Evolutionary conservation across 192 early-diverging fungal species (phyloP).

Genomic region (Rhizophlyctis rosea): DNA sequence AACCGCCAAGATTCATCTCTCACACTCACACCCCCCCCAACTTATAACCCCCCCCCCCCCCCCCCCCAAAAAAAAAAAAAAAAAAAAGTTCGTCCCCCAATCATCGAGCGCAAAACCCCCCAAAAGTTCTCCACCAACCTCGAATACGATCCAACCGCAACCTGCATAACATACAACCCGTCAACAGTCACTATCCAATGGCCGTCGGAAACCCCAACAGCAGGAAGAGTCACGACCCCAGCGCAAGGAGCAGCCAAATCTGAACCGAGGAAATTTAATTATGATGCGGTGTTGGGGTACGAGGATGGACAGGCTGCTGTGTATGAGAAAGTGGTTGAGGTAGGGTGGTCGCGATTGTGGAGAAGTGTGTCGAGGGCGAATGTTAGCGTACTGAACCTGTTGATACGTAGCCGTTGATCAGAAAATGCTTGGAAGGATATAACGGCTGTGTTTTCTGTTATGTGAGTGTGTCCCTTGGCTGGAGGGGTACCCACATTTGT

Average conservation of each 20-base stretch:
- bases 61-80: slow-evolving; percentile 3
- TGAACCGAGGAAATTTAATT: slow-evolving; percentile 31
- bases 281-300: slow-evolving; percentile 37
- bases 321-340: slow-evolving; percentile 32
- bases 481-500: no score
- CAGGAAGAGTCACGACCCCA: neutral
- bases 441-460: slow-evolving; percentile 46
- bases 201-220: neutral
- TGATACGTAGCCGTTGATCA: slow-evolving; percentile 24
- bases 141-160: slow-evolving; percentile 18
- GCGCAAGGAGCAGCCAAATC: slow-evolving; percentile 5
- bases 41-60: no score
- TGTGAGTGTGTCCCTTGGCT: no score
- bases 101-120: slow-evolving; percentile 12
- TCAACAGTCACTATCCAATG: slow-evolving; percentile 21
- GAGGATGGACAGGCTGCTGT: slow-evolving; percentile 34
- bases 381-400: neutral
- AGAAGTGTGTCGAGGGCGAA: no score
- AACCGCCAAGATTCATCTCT: no score
- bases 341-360: no score
- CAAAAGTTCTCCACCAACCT: slow-evolving; percentile 15
- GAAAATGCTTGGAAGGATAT: slow-evolving; percentile 38
- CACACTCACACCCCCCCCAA: no score
- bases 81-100: slow-evolving; percentile 21
- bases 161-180: slow-evolving; percentile 16